Evolutionary conservation across 768 basidiomycete species (phyloP).

Genomic region (Artomyces pyxidatus): DNA sequence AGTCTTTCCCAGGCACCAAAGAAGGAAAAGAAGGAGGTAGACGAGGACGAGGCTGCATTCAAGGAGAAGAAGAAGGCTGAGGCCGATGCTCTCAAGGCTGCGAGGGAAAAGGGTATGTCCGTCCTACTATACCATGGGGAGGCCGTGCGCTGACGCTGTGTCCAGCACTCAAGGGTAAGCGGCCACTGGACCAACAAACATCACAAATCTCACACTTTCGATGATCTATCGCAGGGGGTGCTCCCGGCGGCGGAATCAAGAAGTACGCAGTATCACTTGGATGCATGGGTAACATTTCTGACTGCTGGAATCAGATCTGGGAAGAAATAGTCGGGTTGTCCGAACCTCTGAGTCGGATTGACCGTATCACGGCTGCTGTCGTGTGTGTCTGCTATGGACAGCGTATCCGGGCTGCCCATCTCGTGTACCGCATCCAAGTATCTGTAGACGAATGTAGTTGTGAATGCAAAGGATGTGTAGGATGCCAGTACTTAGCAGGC

Average conservation of each 20-base stretch:
- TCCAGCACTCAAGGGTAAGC: conserved; percentile 48
- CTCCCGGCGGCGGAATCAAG: conserved; percentile 75
- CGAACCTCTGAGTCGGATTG: too few species aligned
- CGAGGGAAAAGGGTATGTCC: conserved; percentile 59
- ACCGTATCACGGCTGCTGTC: too few species aligned
- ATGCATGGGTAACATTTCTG: conserved; percentile 1
- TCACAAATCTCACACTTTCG: conserved; percentile 9
- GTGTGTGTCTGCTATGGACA: too few species aligned
- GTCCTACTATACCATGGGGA: background rate
- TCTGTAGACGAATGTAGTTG: too few species aligned
- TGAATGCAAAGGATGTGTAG: too few species aligned
- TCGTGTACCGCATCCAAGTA: too few species aligned
- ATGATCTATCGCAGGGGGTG: conserved; percentile 40
- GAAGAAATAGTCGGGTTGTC: background rate
- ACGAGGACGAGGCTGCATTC: conserved; percentile 64
- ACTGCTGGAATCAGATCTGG: background rate
- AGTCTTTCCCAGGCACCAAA: conserved; percentile 57
- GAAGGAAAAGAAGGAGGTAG: conserved; percentile 69
- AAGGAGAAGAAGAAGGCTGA: conserved; percentile 75
- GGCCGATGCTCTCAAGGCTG: conserved; percentile 61
- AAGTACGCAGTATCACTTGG: conserved; percentile 44
- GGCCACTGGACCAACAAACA: conserved; percentile 12
- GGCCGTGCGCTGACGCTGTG: background rate
- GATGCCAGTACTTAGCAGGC: too few species aligned
- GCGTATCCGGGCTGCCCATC: too few species aligned